A percentile compares a stretch with the other conserved stretches of the same genome.
Evolutionary conservation across 148 eudicot genomes (phyloP).

Genomic region (Camellia lanceoleosa): DNA sequence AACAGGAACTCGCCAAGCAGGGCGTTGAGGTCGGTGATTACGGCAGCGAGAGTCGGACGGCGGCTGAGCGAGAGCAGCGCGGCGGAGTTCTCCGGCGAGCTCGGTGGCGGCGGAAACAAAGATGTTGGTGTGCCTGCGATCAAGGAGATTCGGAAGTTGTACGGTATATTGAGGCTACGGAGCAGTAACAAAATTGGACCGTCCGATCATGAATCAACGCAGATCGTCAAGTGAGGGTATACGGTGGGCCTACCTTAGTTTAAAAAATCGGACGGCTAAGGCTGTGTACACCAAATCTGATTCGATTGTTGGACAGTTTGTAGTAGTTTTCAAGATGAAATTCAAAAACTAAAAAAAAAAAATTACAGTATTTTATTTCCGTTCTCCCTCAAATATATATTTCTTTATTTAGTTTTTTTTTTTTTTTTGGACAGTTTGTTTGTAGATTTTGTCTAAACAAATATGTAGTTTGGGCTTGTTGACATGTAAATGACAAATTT

Average conservation of each 20-base stretch:
- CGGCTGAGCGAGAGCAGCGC: constrained; percentile 19
- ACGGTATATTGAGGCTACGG: constrained; percentile 61
- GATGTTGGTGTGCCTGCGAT: constrained; percentile 42
- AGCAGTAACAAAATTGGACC: constrained; percentile 50
- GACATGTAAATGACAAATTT: no score
- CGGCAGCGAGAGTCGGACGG: constrained; percentile 39
- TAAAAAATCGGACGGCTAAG: background rate
- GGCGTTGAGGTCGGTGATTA: constrained; percentile 74
- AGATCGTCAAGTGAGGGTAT: constrained; percentile 25
- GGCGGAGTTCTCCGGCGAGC: constrained; percentile 29
- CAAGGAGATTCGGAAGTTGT: constrained; percentile 71
- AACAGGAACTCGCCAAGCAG: constrained; percentile 81
- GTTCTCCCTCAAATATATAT: no score
- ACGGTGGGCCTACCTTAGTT: background rate
- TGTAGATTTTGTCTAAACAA: no score
- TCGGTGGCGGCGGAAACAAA: constrained; percentile 40
- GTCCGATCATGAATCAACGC: constrained; percentile 40
- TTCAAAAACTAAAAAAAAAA: no score
- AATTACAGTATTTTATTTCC: no score
- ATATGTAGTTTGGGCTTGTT: no score
- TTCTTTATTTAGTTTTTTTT: no score
- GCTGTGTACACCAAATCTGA: background rate
- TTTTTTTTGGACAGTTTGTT: no score
- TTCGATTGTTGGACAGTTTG: no score
- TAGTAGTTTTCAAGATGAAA: no score